These are phyloP conservation scores for Boletus pseudopeckii DNA, from an alignment of 768 basidiomycete genomes.

Conservation along the genomic window DNA sequence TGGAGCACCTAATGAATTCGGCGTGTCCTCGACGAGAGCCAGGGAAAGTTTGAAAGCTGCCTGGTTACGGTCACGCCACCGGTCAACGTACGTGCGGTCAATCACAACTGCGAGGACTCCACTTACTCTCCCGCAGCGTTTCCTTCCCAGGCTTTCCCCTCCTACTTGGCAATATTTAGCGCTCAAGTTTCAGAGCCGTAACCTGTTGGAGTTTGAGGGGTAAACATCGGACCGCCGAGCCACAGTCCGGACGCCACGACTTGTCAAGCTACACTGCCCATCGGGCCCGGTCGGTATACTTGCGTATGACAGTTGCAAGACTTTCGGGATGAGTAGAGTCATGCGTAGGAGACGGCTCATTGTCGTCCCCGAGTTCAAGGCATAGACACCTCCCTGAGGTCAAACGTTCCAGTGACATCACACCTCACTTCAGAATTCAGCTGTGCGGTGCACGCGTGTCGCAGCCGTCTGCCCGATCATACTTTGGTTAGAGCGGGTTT, in stretches of 20 bases:
- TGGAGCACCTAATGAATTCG: background rate
- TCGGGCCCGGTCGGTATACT: no score
- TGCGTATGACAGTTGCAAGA: background rate
- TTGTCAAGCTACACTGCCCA: no score
- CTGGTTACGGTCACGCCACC: conserved; percentile 21
- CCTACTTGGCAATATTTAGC: background rate
- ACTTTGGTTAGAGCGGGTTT: background rate
- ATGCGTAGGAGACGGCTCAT: background rate
- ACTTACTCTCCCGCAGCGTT: conserved; percentile 11
- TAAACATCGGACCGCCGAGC: background rate
- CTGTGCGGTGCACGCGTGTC: background rate
- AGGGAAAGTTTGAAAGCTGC: background rate
- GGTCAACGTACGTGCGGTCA: conserved; percentile 11
- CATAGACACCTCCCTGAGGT: background rate
- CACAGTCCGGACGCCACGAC: background rate
- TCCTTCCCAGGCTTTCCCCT: no score
- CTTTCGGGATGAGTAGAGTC: no score
- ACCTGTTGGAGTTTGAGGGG: background rate
- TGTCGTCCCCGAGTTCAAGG: background rate
- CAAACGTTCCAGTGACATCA: conserved; percentile 1
- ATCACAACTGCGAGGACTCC: background rate
- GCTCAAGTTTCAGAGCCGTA: background rate
- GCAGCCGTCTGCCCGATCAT: background rate
- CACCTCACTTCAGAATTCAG: background rate
- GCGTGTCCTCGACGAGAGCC: background rate